Evolutionary conservation across 257 asterid species (phyloP), one percentile per base, ranked within the genome.

Genomic region (Solanum chmielewskii): DNA sequence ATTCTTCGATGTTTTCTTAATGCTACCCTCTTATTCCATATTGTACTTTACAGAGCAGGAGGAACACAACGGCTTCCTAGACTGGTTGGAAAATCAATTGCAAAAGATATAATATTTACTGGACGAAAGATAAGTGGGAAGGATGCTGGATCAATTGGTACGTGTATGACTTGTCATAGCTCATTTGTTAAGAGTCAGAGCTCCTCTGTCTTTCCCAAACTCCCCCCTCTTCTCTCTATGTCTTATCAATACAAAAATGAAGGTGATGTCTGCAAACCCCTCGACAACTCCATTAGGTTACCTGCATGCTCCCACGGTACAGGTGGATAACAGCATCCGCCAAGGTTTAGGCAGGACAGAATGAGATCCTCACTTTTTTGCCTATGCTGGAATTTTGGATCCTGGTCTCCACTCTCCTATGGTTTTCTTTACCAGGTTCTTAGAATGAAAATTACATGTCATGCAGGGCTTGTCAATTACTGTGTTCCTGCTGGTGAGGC

Each of bases 1-100:
- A 56, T 31, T 84, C 77, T 45, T 62, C 14, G 68, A 59, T 74
- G 14, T 86, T 62, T 82, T 86, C 42, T 76, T 70, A 45, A 29
- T 41, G 85, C 71, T 86, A 10, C 88, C 89, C 89, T 70, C 80
- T 77, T 69, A 86, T 83, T 70, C 71, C 86, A 70, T 29, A 29
- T 84, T 75, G 78, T 89, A 82, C 80, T 90, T 89, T 90, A n/a
- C 93, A 96, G 98, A 90, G 98, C 99, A 35, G 98, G 99, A 85
- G 98, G 98, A 66, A 94, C 99, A n/a, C 98, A 92, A 87, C 90
- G 98, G 90, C 98, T 97, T 87, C 97, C 99, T 87, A 94, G 98
- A 93, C 88, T 97, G 91, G 95, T 97, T 83, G 99, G 99, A 45
- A 94, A 91, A 91, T 94, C 98, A 85, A 84, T 45, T 44, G 99